A percentile compares a stretch with the other conserved stretches of the same genome.
These are phyloP conservation scores for Triticum turgidum DNA, from an alignment of 176 grass and related monocot genomes.

Conservation along the genomic window DNA sequence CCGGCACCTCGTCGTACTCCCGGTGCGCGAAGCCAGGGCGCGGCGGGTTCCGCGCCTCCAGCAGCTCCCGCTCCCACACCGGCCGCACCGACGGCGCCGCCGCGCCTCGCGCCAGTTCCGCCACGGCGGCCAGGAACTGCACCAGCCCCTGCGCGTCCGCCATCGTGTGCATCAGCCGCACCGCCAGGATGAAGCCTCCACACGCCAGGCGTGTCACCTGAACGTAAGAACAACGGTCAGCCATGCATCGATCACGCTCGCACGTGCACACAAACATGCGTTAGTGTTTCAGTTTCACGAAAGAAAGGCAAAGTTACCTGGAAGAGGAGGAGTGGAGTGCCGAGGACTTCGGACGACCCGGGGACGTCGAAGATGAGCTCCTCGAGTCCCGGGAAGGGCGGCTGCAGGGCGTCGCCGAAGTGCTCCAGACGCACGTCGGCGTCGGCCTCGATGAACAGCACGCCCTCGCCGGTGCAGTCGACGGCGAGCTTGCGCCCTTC, in stretches of 20 bases:
- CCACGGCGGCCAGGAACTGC: conserved; percentile 53
- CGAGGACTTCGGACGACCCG: conserved; percentile 53
- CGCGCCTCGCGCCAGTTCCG: conserved; percentile 61
- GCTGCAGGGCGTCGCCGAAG: conserved; percentile 66
- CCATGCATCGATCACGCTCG: background rate
- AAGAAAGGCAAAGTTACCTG: conserved; percentile 38
- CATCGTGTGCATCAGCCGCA: conserved; percentile 61
- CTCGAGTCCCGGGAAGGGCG: conserved; percentile 66
- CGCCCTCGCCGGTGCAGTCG: conserved; percentile 83
- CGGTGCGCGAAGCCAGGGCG: conserved; percentile 50
- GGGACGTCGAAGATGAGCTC: conserved; percentile 75
- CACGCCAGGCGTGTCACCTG: conserved; percentile 71
- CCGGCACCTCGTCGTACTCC: conserved; percentile 73
- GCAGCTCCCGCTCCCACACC: conserved; percentile 55
- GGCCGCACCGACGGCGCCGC: conserved; percentile 38
- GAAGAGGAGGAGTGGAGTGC: conserved; percentile 62
- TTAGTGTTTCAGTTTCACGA: background rate
- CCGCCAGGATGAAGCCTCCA: conserved; percentile 60
- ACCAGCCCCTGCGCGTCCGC: conserved; percentile 54
- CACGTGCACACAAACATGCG: background rate
- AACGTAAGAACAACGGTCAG: background rate
- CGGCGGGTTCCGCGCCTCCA: conserved; percentile 52
- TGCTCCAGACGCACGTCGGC: conserved; percentile 64
- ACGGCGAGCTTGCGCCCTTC: conserved; percentile 66
- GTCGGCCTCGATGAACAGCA: conserved; percentile 78